Base-by-base conservation (phyloP, 2,329 filamentous ascomycete species). In the Tolypocladium album region DNA sequence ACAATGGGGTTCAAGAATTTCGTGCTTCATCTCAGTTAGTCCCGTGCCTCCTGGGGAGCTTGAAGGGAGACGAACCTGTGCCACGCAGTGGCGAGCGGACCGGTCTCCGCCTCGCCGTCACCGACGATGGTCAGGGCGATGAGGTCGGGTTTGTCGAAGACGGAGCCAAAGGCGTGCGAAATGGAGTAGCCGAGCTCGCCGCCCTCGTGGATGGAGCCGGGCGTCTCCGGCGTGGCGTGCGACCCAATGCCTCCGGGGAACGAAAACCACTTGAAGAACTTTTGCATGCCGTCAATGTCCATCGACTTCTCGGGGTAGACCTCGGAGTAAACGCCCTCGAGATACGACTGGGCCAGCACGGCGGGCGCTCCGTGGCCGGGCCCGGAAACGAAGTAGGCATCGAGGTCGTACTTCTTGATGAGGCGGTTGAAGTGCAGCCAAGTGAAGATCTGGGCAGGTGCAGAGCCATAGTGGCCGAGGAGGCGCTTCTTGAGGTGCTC, bases 381-480 rank as follows among this genome's bases (percentile, higher is more conserved):
- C 7, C 89, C 89, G 2, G 87, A 90, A 61, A 92, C 78, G 70
- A 89, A 92, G 65, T 90, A 79, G 38, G 83, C 80, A 67, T 92
- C 81, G 57, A 92, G 75, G 64, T 89, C 83, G 68, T 90, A 88
- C 74, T 91, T 92, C 73, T 88, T 90, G 78, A 92, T 90, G 61
- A 92, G 76, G 40, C 88, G 86, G 73, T 92, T 92, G 79, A 90
- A 88, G 75, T 92, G 88, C 76, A 91, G 89, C 72, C 86, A 92
- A 40, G 88, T 89, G 74, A 92, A 92, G 61, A 88, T 86, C 72
- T 92, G 89, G 17, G 88, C 89, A n/a, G 89, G 86, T 57, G 89
- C 88, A 3, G 87, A 90, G 59, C 89, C 89, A 79, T 89, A 92
- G 70, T 92, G 89, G 45, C 89, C 89, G 2, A 92, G 78, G 11